Evolutionary conservation across 345 rosid species (phyloP), one percentile per base, ranked within the genome.

Genomic region (Cardamine chenopodiifolia): DNA sequence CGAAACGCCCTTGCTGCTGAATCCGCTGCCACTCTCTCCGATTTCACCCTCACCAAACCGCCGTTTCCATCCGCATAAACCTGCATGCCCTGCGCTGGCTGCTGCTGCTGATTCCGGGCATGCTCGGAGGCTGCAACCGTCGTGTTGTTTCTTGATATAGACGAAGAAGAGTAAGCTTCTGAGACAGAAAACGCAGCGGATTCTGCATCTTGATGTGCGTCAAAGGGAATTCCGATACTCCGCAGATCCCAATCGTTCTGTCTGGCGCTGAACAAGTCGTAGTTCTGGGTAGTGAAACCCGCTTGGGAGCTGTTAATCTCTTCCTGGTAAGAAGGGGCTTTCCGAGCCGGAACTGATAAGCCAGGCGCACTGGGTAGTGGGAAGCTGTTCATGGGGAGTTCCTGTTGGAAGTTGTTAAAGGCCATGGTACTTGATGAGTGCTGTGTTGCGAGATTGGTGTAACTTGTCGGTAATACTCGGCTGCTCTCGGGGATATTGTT

Each of bases 161-260:
- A 57, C 2, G 80, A 65, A 48, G 72, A 77, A 71, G 80, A 77
- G 72, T 20, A 77, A 3, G 76, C 80, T 64, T 70, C 80, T 29
- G 76, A 77, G 3, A 10, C 18, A 4, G 80, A 63, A 23, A 63
- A 77, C 8, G 39, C 62, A 20, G 82, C 39, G 2, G 87, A 66
- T 54, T 80, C 88, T 48, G 86, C 70, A 53, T 79, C 88, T 44
- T 82, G 93, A 20, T 87, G 81, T 11, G 83, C 66, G 62, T 87
- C 87, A 68, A 82, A 91, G 2, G 86, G 48, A 76, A 87, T 63
- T 56, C 88, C 91, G 1, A 85, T 87, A 78, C 82, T 87, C 58
- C 86, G 85, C 28, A 87, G 72, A 76, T 88, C 93, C 97, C 97
- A 91, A 25, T 85, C 84, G 15, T 82, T 81, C 40, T 89, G 74